These are phyloP conservation scores for Dalbergia cultrata DNA, from an alignment of 306 rosid species.

Conservation along the genomic window DNA sequence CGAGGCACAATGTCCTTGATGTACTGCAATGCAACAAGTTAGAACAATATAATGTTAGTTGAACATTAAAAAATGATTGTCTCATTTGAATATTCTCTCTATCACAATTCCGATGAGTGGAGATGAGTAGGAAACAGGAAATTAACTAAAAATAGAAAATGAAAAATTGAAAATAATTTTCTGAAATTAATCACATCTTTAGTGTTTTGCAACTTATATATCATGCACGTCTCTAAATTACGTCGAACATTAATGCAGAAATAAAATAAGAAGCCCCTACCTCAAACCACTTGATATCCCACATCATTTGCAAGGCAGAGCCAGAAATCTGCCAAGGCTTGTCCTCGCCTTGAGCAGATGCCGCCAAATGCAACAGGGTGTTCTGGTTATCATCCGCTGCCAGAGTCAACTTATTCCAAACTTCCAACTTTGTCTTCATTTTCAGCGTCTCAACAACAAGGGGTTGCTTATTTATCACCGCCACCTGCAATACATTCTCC, in stretches of 20 bases:
- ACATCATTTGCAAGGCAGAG: slow-evolving; percentile 56
- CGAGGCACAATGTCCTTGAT: slow-evolving; percentile 32
- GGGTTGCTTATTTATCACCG: slow-evolving; percentile 44
- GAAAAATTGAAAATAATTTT: too few relatives aligned
- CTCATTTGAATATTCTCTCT: too few relatives aligned
- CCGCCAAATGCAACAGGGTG: slow-evolving; percentile 52
- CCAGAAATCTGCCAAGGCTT: slow-evolving; percentile 54
- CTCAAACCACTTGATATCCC: slow-evolving; percentile 64
- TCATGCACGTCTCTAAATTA: too few relatives aligned
- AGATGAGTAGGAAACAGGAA: too few relatives aligned
- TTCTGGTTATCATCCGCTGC: slow-evolving; percentile 13
- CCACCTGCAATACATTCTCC: slow-evolving; percentile 49
- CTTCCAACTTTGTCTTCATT: background rate
- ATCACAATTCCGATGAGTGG: too few relatives aligned
- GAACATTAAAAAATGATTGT: background rate
- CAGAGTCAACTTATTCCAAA: slow-evolving; percentile 38
- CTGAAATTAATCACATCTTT: too few relatives aligned
- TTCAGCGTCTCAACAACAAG: slow-evolving; percentile 35
- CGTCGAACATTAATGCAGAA: too few relatives aligned
- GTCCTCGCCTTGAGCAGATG: background rate
- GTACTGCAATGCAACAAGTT: too few relatives aligned
- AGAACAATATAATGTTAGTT: too few relatives aligned
- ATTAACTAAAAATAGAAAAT: too few relatives aligned
- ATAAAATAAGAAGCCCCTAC: background rate
- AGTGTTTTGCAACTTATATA: too few relatives aligned